Base-by-base conservation (phyloP, 805 yeast genomes). In the Ascoidea asiatica region DNA sequence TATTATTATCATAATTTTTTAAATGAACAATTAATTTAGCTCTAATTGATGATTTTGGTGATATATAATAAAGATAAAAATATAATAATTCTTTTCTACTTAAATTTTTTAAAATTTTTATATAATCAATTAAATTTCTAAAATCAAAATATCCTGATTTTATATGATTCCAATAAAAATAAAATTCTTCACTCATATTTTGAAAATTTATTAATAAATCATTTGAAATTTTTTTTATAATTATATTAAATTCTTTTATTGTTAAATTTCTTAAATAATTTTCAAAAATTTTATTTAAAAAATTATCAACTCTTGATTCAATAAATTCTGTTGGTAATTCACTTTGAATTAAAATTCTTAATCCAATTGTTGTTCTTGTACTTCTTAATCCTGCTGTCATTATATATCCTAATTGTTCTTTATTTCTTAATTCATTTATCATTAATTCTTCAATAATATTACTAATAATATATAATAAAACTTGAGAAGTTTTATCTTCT, bases 371-470 rank as follows among this genome's bases (percentile, higher is more conserved):
- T 15, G 45, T 39, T 19, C 43, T 41, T 6, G 46, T 41, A n/a
- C 15, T 19, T 48, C 81, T 67, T 21, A 73, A 64, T 0, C 94
- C 84, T 39, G 92, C 78, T 57, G 86, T 87, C 0, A 90, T 97
- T 49, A 90, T 88, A 56, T 90, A 90, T 1, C 98, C 98, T 33
- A 90, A 70, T 61, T 92, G 97, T 63, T 90, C 97, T 54, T 86
- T 81, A 5, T 97, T 90, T 61, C 98, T 75, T 46, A 90, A 70
- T 50, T 83, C 82, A 56, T 86, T 81, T 62, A 90, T 92, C 46
- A 89, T 82, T 4, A 96, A 97, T 58, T 90, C 97, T 52, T 74
- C 77, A 42, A 82, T 66, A 50, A 88, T 72, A 29, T 29, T 89
- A 0, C 82, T 74, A 41, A 86, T 61, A 43, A 90, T 62, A 42